Percentiles rank a stretch among this genome's conserved stretches.
These are phyloP conservation scores for Myxozyma vanderwaltii DNA, from an alignment of 805 yeast species.

Conservation along the genomic window DNA sequence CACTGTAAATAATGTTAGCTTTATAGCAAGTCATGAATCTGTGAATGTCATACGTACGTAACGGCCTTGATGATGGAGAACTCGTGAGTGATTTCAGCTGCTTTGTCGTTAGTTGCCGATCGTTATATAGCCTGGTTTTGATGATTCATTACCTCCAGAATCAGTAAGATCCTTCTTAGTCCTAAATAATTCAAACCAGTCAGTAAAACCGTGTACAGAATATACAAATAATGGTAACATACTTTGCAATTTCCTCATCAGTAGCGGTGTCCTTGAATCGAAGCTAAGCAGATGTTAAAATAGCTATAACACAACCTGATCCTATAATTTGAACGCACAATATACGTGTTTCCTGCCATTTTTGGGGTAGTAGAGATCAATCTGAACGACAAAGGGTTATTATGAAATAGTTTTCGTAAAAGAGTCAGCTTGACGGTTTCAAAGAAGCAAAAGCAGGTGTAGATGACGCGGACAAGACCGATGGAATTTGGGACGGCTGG, in stretches of 20 bases:
- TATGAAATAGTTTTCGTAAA: not conserved
- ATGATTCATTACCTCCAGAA: slow-evolving; percentile 30
- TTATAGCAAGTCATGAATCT: not conserved
- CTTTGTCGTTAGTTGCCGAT: not conserved
- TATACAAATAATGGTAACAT: not conserved
- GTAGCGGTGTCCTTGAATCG: slow-evolving; percentile 34
- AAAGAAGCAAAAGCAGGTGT: not conserved
- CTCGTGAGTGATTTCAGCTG: slow-evolving; percentile 35
- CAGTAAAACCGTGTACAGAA: not conserved
- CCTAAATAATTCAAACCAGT: slow-evolving; percentile 6
- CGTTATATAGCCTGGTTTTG: not conserved
- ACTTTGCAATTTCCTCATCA: slow-evolving; percentile 32
- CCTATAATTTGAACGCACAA: slow-evolving; percentile 15
- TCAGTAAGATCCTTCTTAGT: slow-evolving; percentile 28
- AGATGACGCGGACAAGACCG: slow-evolving; percentile 6
- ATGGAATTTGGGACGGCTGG: not conserved
- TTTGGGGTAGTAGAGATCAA: not conserved
- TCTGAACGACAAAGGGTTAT: not conserved
- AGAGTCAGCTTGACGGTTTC: not conserved
- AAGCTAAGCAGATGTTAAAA: slow-evolving; percentile 15
- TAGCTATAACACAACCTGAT: too few relatives aligned
- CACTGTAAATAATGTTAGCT: slow-evolving; percentile 10
- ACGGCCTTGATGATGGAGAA: slow-evolving; percentile 37
- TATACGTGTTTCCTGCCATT: slow-evolving; percentile 19
- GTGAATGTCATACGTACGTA: slow-evolving; percentile 25